These are phyloP conservation scores for Vitis vinifera DNA, from an alignment of 164 flowering plant genomes.

Conservation along the genomic window ASM3070453v1 NC_081820.1:5691001-5691500, in stretches of 20 bases:
- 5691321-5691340: slow-evolving; percentile 24
- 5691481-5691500: slow-evolving; percentile 48
- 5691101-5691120: no score
- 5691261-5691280: slow-evolving; percentile 23
- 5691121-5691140: no score
- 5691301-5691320: slow-evolving; percentile 21
- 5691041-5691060: slow-evolving; percentile 58
- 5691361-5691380: background rate
- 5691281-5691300: slow-evolving; percentile 14
- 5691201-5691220: slow-evolving; percentile 27
- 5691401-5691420: slow-evolving; percentile 64
- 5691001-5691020: slow-evolving; percentile 80
- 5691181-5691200: background rate
- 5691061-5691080: slow-evolving; percentile 46
- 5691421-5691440: slow-evolving; percentile 52
- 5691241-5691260: slow-evolving; percentile 33
- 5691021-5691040: slow-evolving; percentile 83
- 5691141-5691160: no score
- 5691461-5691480: slow-evolving; percentile 69
- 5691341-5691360: slow-evolving; percentile 28
- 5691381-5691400: no score
- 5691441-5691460: slow-evolving; percentile 74
- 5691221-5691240: slow-evolving; percentile 31
- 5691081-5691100: slow-evolving; percentile 23
- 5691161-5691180: no score